phyloP scores from a whole-genome alignment of 768 basidiomycete species.

The Lactarius akahatsu region DNA sequence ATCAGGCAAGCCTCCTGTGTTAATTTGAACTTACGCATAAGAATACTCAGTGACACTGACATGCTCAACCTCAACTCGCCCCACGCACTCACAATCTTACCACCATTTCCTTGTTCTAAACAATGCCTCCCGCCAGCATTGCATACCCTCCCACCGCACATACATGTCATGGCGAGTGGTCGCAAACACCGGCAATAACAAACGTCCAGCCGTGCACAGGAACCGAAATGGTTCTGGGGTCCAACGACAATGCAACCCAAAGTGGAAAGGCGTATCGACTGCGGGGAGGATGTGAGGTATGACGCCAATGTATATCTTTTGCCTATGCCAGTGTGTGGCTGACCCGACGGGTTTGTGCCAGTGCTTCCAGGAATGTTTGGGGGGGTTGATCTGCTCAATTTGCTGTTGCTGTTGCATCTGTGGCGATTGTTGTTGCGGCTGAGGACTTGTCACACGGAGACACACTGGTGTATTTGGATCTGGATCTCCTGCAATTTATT shows the following conservation, averaged over 20 bases:
- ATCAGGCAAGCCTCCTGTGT: too few species aligned
- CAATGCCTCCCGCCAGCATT: slow-evolving; percentile 17
- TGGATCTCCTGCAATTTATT: neutral
- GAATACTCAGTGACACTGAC: too few species aligned
- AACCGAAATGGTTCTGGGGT: slow-evolving; percentile 3
- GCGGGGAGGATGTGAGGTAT: slow-evolving; percentile 21
- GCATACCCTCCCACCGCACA: slow-evolving; percentile 20
- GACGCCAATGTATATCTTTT: neutral
- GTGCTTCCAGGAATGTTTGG: too few species aligned
- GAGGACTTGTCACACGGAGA: neutral
- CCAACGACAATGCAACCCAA: neutral
- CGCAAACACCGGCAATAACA: slow-evolving; percentile 8
- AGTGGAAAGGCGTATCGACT: slow-evolving; percentile 19
- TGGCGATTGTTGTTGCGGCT: neutral
- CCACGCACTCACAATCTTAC: neutral
- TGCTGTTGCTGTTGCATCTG: slow-evolving; percentile 19
- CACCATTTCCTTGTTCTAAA: neutral
- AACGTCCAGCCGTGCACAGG: slow-evolving; percentile 13
- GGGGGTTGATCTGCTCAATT: too few species aligned
- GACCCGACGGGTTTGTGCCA: neutral
- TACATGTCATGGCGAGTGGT: neutral
- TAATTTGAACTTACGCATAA: too few species aligned
- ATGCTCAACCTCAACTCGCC: too few species aligned
- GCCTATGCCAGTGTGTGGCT: neutral
- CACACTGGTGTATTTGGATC: neutral